Base-by-base conservation (phyloP, 108 stramenopile genomes). In the Stephanodiscus triporus region DNA sequence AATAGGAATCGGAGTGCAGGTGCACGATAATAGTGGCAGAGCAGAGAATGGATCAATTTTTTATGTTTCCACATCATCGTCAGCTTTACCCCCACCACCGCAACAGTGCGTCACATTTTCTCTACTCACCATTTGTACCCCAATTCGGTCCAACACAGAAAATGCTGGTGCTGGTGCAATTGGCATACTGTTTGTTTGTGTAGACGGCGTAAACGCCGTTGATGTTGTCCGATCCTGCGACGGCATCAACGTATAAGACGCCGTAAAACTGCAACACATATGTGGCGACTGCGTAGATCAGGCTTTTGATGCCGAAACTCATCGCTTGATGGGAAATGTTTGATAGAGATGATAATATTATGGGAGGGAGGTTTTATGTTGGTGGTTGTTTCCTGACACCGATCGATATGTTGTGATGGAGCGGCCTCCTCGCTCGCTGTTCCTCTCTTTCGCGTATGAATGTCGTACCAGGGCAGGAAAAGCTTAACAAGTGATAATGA, bases 111-210 rank as follows among this genome's bases (percentile, higher is more conserved):
- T 45, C 43, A 16, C 43, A 45, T 45, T 45, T 45, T 2, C 14
- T 3, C 43, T 45, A 45, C 34, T 63, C 62, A 42, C 65, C 65
- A 42, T 66, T 66, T 22, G 36, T 45, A 49, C 65, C 65, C 65
- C 65, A 66, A 26, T 66, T 66, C 1, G n/a, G 38, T 10, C 65
- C 65, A 38, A 4, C 14, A 22, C 42, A 66, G 11, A 38, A 49
- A 50, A 42, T 20, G n/a, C n/a, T n/a, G 7, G n/a, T 14, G 8
- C 65, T n/a, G 10, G 65, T 66, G 65, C 45, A 66, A 30, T 66
- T 22, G 43, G 65, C 65, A 66, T 66, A 66, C 0, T 50, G 11
- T 23, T 66, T 43, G 65, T 47, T 47, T 9, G 65, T 16, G 43
- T 49, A 66, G 42, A 66, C 65, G 2, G 47, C 50, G 29, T 66